These are phyloP conservation scores for Daucus carota DNA, from an alignment of 129 eudicot genomes.

Conservation along the genomic window DNA sequence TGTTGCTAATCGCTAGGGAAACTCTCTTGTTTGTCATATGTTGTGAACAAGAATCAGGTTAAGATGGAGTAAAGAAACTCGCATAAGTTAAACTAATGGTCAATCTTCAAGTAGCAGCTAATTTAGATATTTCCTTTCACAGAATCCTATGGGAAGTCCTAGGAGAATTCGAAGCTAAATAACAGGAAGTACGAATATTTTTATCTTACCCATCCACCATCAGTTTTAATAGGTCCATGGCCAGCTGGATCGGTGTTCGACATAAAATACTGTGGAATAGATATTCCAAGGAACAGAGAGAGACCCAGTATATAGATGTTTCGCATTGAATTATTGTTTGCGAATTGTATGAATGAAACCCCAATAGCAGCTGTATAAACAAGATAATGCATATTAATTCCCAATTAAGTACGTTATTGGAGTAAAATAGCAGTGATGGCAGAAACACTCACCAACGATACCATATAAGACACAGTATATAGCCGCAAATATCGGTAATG, in stretches of 20 bases:
- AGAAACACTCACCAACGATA: slow-evolving; percentile 68
- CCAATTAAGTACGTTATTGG: not conserved
- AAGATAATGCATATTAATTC: slow-evolving; percentile 8
- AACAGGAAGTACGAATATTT: not conserved
- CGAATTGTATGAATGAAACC: slow-evolving; percentile 71
- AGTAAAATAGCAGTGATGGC: not conserved
- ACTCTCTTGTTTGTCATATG: not conserved
- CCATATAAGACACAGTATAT: slow-evolving; percentile 80
- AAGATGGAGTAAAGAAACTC: not conserved
- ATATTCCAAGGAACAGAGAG: slow-evolving; percentile 80
- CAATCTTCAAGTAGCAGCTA: not conserved
- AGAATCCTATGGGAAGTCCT: not conserved
- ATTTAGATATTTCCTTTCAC: not conserved
- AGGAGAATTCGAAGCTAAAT: not conserved
- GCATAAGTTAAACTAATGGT: not conserved
- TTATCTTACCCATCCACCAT: slow-evolving; percentile 78
- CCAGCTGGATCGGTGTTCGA: slow-evolving; percentile 54
- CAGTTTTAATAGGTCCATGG: slow-evolving; percentile 62
- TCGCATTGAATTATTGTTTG: slow-evolving; percentile 86
- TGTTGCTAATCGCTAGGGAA: not conserved
- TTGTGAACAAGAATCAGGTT: not conserved
- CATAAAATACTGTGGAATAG: slow-evolving; percentile 82
- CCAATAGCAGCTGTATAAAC: slow-evolving; percentile 75
- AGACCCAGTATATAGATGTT: slow-evolving; percentile 77
- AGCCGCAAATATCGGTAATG: slow-evolving; percentile 84